Conservation (phyloP, 164 flowering plant species). For the Kalanchoe fedtschenkoi region DNA sequence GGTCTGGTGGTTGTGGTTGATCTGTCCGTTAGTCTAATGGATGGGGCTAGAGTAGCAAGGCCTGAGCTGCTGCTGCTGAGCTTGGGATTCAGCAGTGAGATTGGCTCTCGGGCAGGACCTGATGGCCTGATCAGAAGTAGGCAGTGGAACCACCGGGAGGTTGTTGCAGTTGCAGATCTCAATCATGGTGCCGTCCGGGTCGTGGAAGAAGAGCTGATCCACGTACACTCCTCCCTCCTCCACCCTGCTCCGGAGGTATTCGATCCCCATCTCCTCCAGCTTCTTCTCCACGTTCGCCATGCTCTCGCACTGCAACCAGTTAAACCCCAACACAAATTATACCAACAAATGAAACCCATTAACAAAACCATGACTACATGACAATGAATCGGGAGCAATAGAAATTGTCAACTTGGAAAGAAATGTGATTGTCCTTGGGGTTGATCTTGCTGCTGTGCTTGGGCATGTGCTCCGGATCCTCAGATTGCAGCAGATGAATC, state of each 20-base stretch:
- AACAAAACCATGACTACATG: too few species aligned
- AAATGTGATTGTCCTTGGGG: slow-evolving; percentile 42
- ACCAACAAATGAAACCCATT: too few species aligned
- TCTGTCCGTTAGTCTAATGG: too few species aligned
- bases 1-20: too few species aligned
- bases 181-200: slow-evolving; percentile 40
- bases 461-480: neutral
- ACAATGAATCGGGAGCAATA: too few species aligned
- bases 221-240: slow-evolving; percentile 31
- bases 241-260: slow-evolving; percentile 20
- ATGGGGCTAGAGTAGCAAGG: neutral
- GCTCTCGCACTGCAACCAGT: neutral
- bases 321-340: too few species aligned
- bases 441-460: slow-evolving; percentile 13
- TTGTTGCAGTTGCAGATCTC: slow-evolving; percentile 40
- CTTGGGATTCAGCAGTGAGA: neutral
- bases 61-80: neutral
- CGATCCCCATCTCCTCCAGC: slow-evolving; percentile 21
- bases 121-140: neutral
- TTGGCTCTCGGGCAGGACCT: neutral
- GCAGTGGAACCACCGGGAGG: slow-evolving; percentile 25
- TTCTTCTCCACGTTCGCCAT: neutral
- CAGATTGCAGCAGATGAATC: neutral
- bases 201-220: slow-evolving; percentile 41
- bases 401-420: slow-evolving; percentile 23